phyloP scores from a whole-genome alignment of 352 stramenopile species.

The Phytopythium oedochilum region DNA sequence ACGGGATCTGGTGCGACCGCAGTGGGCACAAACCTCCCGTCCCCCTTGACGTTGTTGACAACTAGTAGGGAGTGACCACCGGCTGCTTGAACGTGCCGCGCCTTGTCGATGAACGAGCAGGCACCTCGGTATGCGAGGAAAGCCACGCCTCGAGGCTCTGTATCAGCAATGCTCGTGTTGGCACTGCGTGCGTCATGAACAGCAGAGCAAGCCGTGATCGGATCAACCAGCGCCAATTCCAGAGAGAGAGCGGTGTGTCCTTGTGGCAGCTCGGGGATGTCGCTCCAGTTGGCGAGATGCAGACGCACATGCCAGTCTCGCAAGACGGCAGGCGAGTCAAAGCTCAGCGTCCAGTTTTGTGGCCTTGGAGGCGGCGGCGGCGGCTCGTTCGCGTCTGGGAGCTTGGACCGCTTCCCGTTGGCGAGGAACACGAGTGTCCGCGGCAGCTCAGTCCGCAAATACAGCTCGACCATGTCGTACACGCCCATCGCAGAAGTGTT shows the following conservation, averaged over 20 bases:
- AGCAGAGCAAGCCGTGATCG: slow-evolving; percentile 36
- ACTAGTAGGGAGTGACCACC: slow-evolving; percentile 38
- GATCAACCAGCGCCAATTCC: slow-evolving; percentile 23
- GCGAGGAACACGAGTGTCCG: slow-evolving; percentile 51
- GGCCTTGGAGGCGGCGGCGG: background rate
- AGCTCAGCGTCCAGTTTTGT: slow-evolving; percentile 55
- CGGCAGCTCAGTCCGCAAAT: slow-evolving; percentile 31
- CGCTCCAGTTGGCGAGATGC: slow-evolving; percentile 59
- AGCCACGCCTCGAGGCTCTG: slow-evolving; percentile 3
- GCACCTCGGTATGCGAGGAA: slow-evolving; percentile 48
- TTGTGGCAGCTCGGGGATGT: slow-evolving; percentile 16
- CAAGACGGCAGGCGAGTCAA: slow-evolving; percentile 38
- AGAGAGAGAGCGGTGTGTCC: slow-evolving; percentile 10
- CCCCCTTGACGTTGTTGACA: slow-evolving; percentile 61
- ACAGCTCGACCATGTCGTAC: slow-evolving; percentile 45
- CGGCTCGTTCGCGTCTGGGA: slow-evolving; percentile 7
- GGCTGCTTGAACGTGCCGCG: slow-evolving; percentile 23
- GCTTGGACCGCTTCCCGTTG: slow-evolving; percentile 4
- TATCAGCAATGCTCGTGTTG: background rate
- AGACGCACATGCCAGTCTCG: slow-evolving; percentile 44
- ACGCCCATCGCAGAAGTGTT: slow-evolving; percentile 53
- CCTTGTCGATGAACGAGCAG: slow-evolving; percentile 72
- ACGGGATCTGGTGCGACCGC: slow-evolving; percentile 23
- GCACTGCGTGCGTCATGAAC: background rate
- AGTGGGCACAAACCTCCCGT: slow-evolving; percentile 44